These are phyloP conservation scores for Ramaria rubella DNA, from an alignment of 768 basidiomycete species.

Conservation along the genomic window DNA sequence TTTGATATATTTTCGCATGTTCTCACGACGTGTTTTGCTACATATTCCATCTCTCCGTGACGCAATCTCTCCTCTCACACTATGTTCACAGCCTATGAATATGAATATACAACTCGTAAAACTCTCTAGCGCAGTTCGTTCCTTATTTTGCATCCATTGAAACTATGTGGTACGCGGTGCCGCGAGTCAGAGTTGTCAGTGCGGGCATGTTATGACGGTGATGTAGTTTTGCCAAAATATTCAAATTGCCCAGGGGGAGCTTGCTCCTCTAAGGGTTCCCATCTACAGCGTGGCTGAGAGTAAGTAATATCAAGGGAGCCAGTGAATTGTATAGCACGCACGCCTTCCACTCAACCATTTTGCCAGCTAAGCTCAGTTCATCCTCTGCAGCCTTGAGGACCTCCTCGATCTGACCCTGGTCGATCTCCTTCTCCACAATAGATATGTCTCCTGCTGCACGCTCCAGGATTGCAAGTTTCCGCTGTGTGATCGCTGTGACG, in stretches of 20 bases:
- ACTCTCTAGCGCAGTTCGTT: neutral
- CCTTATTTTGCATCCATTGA: neutral
- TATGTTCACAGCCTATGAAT: slow-evolving; percentile 2
- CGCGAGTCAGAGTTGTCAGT: neutral
- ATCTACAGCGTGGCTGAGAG: slow-evolving; percentile 39
- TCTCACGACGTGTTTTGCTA: slow-evolving; percentile 8
- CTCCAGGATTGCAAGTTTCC: slow-evolving; percentile 70
- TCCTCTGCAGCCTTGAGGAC: slow-evolving; percentile 75
- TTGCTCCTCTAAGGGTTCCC: slow-evolving; percentile 83
- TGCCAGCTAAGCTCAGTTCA: slow-evolving; percentile 67
- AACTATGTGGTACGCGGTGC: neutral
- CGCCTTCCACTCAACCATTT: slow-evolving; percentile 96
- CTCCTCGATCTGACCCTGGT: slow-evolving; percentile 85
- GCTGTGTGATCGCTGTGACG: slow-evolving; percentile 75
- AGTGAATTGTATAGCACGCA: slow-evolving; percentile 38
- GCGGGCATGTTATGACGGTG: slow-evolving; percentile 8
- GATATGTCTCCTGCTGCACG: slow-evolving; percentile 58
- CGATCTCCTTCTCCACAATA: slow-evolving; percentile 64
- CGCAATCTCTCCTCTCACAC: neutral
- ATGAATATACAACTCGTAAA: slow-evolving; percentile 1
- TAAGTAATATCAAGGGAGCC: slow-evolving; percentile 9
- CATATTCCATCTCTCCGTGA: slow-evolving; percentile 10
- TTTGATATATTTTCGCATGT: slow-evolving; percentile 11
- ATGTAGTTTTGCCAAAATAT: slow-evolving; percentile 52
- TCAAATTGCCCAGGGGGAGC: slow-evolving; percentile 84